A percentile compares a stretch with the other conserved stretches of the same genome.
These are phyloP conservation scores for Apiospora arundinis DNA, from an alignment of 2,329 filamentous ascomycete species.

Conservation along the genomic window DNA sequence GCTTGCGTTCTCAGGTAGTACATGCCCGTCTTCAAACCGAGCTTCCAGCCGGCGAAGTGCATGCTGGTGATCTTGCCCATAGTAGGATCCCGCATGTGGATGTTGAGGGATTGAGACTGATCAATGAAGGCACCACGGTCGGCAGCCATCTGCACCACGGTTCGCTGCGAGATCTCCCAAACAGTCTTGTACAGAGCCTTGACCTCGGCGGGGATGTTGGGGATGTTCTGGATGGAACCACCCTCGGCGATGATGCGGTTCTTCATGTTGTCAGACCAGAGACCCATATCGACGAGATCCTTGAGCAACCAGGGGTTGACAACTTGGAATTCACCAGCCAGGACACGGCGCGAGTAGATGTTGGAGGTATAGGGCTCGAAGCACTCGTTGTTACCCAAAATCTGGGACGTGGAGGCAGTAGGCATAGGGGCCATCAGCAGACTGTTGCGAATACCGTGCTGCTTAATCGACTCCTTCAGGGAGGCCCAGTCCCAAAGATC, in stretches of 20 bases:
- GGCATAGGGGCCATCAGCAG: constrained; percentile 96
- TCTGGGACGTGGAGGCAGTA: constrained; percentile 95
- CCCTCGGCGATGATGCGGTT: constrained; percentile 98
- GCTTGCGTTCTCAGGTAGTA: constrained; percentile 99
- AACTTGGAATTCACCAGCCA: constrained; percentile 98
- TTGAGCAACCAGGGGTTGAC: constrained; percentile 99
- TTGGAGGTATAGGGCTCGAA: constrained; percentile 99
- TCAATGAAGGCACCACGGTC: constrained; percentile 99
- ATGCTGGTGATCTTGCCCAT: constrained; percentile 99
- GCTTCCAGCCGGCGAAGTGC: constrained; percentile 99
- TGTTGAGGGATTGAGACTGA: constrained; percentile 98
- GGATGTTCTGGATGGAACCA: constrained; percentile 94
- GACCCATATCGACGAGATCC: constrained; percentile 95
- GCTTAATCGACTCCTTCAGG: constrained; percentile 88
- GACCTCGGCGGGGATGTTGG: constrained; percentile 94
- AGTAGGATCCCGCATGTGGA: constrained; percentile 98
- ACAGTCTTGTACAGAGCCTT: constrained; percentile 99
- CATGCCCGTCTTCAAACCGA: constrained; percentile 99
- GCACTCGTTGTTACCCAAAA: constrained; percentile 98
- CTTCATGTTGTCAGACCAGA: constrained; percentile 99
- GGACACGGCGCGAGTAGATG: constrained; percentile 97
- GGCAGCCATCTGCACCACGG: constrained; percentile 95
- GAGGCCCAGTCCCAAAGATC: constrained; percentile 96
- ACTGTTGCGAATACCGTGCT: constrained; percentile 94
- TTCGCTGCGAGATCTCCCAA: constrained; percentile 97